A percentile compares a stretch with the other conserved stretches of the same genome.
Evolutionary conservation across 208 protist genomes (phyloP).

Genomic region (Wallacemonas rigidus): DNA sequence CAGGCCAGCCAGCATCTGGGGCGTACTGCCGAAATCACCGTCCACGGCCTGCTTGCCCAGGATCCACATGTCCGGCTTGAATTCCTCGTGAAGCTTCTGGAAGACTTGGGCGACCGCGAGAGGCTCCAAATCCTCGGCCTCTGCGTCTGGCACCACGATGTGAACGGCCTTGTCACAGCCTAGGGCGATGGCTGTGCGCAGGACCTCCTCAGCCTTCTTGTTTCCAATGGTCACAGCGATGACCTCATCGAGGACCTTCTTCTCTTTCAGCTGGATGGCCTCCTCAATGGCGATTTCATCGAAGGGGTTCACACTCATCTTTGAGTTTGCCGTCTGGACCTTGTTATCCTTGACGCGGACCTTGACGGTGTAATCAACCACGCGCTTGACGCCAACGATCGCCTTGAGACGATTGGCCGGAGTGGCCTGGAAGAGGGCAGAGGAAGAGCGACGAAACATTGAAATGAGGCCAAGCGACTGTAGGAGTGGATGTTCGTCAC

Average conservation of each 20-base stretch:
- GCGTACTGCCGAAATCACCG: conserved; percentile 93
- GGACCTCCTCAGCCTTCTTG: conserved; percentile 87
- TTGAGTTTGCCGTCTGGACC: conserved; percentile 94
- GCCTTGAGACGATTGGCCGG: conserved; percentile 75
- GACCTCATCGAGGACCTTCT: conserved; percentile 88
- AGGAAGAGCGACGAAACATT: conserved; percentile 32
- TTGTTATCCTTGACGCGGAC: conserved; percentile 96
- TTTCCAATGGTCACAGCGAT: conserved; percentile 94
- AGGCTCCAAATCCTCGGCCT: conserved; percentile 80
- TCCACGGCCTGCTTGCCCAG: conserved; percentile 98
- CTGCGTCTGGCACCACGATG: conserved; percentile 75
- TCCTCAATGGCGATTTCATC: conserved; percentile 97
- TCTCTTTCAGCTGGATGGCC: conserved; percentile 94
- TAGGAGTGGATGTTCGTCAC: no score
- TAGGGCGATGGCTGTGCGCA: conserved; percentile 95
- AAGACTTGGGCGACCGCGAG: conserved; percentile 94
- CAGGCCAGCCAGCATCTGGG: conserved; percentile 94
- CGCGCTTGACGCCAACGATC: conserved; percentile 96
- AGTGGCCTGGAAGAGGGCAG: conserved; percentile 50
- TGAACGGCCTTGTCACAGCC: conserved; percentile 96
- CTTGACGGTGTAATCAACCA: conserved; percentile 97
- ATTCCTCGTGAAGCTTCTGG: conserved; percentile 85
- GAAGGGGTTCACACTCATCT: conserved; percentile 98
- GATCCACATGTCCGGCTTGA: conserved; percentile 89
- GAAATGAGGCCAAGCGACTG: background rate